These are phyloP conservation scores for Plenodomus biglobosus DNA, from an alignment of 2,329 filamentous ascomycete genomes.

Conservation along the genomic window DNA sequence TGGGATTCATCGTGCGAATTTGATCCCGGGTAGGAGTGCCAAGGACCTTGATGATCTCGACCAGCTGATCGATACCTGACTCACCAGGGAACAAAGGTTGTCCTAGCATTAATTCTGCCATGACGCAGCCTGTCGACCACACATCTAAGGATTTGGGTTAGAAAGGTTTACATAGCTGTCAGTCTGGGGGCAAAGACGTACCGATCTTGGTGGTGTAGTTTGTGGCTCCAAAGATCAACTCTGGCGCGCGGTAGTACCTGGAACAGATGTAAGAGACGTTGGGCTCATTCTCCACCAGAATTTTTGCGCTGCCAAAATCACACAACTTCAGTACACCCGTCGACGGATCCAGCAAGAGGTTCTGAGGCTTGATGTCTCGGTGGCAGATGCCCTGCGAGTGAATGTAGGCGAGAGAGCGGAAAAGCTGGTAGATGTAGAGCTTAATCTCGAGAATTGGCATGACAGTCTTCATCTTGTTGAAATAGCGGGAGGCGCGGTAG, in stretches of 20 bases:
- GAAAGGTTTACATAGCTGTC: neutral
- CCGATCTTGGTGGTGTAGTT: conserved; percentile 99
- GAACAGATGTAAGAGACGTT: conserved; percentile 99
- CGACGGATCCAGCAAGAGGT: conserved; percentile 86
- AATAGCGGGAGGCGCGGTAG: conserved; percentile 95
- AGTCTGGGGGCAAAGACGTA: conserved; percentile 53
- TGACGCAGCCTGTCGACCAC: conserved; percentile 98
- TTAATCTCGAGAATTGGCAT: conserved; percentile 99
- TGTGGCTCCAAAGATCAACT: conserved; percentile 97
- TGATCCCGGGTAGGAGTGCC: conserved; percentile 96
- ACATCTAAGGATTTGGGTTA: conserved; percentile 67
- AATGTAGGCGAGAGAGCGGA: conserved; percentile 96
- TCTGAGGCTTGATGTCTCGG: conserved; percentile 98
- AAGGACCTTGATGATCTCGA: conserved; percentile 99
- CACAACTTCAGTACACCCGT: conserved; percentile 95
- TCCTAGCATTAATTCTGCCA: conserved; percentile 98
- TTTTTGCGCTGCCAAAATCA: conserved; percentile 98
- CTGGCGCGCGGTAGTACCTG: conserved; percentile 95
- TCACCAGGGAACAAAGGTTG: conserved; percentile 97
- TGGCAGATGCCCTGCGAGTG: conserved; percentile 99
- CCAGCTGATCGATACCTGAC: conserved; percentile 96
- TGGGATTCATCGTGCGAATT: conserved; percentile 99
- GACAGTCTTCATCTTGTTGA: conserved; percentile 99
- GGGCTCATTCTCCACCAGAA: conserved; percentile 96
- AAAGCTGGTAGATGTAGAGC: conserved; percentile 99